Percentiles rank a stretch among this genome's conserved stretches.
Evolutionary conservation across 225 moss, liverwort and hornwort species (phyloP).

Genomic region (Neckera pumila): DNA sequence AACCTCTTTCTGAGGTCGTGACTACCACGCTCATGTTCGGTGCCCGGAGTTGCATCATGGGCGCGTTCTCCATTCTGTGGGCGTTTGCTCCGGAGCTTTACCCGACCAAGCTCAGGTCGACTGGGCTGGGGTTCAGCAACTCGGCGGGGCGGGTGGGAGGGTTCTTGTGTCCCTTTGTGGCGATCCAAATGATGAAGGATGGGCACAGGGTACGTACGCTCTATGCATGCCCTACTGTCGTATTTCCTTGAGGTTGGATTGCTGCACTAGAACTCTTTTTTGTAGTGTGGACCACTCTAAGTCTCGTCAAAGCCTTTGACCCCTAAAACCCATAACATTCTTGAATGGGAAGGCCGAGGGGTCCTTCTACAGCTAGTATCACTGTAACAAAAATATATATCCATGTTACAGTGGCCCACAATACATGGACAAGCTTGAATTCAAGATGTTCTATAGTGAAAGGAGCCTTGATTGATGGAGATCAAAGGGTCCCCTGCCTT

Average conservation of each 20-base stretch:
- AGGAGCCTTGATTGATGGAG: no score
- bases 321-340: not conserved
- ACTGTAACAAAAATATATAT: no score
- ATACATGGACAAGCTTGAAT: not conserved
- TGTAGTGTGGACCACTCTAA: not conserved
- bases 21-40: conserved; percentile 83
- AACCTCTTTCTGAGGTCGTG: conserved; percentile 18
- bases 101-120: conserved; percentile 64
- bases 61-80: conserved; percentile 83
- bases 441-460: not conserved
- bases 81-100: conserved; percentile 93
- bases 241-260: not conserved
- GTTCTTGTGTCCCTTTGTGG: conserved; percentile 86
- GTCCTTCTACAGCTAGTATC: not conserved
- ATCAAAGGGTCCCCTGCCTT: not conserved
- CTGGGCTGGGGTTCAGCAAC: conserved; percentile 73
- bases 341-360: not conserved
- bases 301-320: not conserved
- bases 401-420: not conserved
- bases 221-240: not conserved
- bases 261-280: no score
- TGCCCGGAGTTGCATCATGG: conserved; percentile 89
- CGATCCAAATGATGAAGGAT: conserved; percentile 68
- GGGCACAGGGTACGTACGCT: conserved; percentile 56
- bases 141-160: conserved; percentile 74